Percentiles rank a stretch among this genome's conserved stretches.
Conservation (phyloP, 2,329 filamentous ascomycete genomes). For the Ophiocordyceps camponoti-rufipedis region DNA sequence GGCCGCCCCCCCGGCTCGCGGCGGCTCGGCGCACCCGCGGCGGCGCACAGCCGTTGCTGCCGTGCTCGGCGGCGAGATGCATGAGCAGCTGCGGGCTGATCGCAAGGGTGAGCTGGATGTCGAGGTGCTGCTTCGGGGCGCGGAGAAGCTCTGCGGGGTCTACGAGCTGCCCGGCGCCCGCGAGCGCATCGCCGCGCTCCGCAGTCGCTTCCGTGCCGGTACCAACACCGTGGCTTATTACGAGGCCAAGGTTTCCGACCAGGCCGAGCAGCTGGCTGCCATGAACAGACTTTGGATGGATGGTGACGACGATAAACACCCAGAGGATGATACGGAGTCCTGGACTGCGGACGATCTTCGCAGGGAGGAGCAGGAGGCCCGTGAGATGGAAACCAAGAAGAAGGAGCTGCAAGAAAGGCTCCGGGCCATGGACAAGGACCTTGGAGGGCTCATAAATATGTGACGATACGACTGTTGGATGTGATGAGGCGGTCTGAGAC, state of each 20-base stretch:
- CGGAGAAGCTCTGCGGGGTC: conserved; percentile 76
- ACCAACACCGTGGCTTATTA: conserved; percentile 61
- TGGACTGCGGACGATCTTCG: conserved; percentile 52
- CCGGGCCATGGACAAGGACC: conserved; percentile 34
- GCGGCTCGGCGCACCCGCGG: conserved; percentile 31
- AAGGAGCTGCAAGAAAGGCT: conserved; percentile 34
- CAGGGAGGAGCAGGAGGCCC: conserved; percentile 48
- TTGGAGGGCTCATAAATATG: conserved; percentile 35
- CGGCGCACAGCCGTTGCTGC: conserved; percentile 75
- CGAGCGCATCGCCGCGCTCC: conserved; percentile 56
- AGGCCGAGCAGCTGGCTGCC: conserved; percentile 52
- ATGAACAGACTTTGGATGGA: conserved; percentile 48
- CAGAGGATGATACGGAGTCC: conserved; percentile 25
- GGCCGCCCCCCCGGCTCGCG: conserved; percentile 27
- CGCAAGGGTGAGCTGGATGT: conserved; percentile 60
- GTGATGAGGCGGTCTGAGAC: neutral
- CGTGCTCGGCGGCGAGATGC: conserved; percentile 73
- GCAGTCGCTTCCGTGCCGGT: conserved; percentile 53
- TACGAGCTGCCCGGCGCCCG: conserved; percentile 67
- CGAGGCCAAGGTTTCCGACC: conserved; percentile 61
- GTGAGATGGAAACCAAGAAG: conserved; percentile 37
- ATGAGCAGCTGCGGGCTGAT: conserved; percentile 52
- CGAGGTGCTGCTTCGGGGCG: conserved; percentile 65
- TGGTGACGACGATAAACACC: conserved; percentile 32
- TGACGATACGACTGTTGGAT: conserved; percentile 12